Evolutionary conservation across 768 basidiomycete species (phyloP).

Genomic region (Tremella mesenterica): DNA sequence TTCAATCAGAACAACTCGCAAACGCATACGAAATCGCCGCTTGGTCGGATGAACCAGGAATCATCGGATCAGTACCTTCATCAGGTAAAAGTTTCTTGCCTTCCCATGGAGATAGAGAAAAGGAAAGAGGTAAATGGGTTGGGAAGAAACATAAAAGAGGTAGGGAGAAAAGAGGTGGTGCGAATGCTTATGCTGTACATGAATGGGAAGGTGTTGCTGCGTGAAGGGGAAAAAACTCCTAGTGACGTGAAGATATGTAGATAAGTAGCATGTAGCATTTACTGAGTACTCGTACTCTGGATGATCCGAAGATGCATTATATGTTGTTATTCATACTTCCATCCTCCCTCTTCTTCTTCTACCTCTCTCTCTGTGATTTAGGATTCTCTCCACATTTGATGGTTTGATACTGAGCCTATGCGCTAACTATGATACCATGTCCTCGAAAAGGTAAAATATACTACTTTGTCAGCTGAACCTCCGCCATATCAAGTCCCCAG

Average conservation of each 20-base stretch:
- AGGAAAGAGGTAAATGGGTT: background rate
- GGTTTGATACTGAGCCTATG: too few species aligned
- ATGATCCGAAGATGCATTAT: too few species aligned
- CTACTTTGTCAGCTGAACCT: conserved; percentile 5
- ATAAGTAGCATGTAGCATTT: too few species aligned
- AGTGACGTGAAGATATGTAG: too few species aligned
- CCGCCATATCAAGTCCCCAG: background rate
- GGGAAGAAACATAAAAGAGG: conserved; percentile 16
- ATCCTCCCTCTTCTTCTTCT: too few species aligned
- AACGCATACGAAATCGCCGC: conserved; percentile 36
- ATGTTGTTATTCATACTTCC: too few species aligned
- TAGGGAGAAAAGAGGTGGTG: conserved; percentile 27
- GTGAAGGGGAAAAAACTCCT: too few species aligned
- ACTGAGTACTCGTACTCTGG: too few species aligned
- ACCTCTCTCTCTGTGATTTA: too few species aligned
- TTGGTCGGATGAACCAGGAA: conserved; percentile 31
- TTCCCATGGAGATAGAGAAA: background rate
- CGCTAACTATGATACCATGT: conserved; percentile 32
- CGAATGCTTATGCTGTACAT: conserved; percentile 31
- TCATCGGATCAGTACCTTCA: background rate
- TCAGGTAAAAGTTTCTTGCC: background rate
- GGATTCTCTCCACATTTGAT: too few species aligned
- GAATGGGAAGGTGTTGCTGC: conserved; percentile 36
- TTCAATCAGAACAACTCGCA: conserved; percentile 25
- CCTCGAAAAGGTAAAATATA: conserved; percentile 38